Conservation (phyloP, 257 asterid species). For the Solanum piurae region DNA sequence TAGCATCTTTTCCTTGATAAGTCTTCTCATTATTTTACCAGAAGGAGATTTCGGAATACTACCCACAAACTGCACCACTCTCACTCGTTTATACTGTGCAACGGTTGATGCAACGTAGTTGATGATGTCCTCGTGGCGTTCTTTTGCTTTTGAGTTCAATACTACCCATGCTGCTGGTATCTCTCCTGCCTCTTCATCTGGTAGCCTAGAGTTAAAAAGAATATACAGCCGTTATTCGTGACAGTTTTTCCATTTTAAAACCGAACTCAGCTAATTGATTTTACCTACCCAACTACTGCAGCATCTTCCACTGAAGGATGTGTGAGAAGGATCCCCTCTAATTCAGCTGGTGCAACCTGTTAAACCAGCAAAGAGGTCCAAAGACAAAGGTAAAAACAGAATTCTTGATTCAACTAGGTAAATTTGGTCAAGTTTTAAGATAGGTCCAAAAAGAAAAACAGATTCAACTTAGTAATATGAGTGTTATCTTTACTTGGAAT, state of each 20-base stretch:
- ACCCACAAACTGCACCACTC: conserved; percentile 57
- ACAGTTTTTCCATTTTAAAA: background rate
- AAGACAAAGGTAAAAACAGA: background rate
- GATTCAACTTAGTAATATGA: background rate
- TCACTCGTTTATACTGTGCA: conserved; percentile 58
- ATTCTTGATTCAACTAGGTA: background rate
- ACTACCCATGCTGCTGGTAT: conserved; percentile 87
- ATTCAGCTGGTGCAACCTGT: conserved; percentile 98
- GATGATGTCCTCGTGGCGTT: conserved; percentile 59
- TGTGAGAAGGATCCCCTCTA: conserved; percentile 80
- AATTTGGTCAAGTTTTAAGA: background rate
- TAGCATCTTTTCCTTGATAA: conserved; percentile 55
- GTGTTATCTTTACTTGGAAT: conserved; percentile 40
- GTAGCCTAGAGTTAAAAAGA: conserved; percentile 30
- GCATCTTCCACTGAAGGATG: conserved; percentile 88
- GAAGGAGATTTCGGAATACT: conserved; percentile 79
- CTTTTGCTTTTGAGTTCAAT: conserved; percentile 42
- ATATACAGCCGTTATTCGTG: background rate
- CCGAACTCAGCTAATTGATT: background rate
- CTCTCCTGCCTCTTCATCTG: conserved; percentile 78
- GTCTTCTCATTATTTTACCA: conserved; percentile 85
- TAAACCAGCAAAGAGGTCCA: background rate
- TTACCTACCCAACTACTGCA: conserved; percentile 76
- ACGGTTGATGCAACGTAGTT: conserved; percentile 52
- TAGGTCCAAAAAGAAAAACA: background rate